These are phyloP conservation scores for Coffea canephora DNA, from an alignment of 257 asterid species.

Conservation along the genomic window DNA sequence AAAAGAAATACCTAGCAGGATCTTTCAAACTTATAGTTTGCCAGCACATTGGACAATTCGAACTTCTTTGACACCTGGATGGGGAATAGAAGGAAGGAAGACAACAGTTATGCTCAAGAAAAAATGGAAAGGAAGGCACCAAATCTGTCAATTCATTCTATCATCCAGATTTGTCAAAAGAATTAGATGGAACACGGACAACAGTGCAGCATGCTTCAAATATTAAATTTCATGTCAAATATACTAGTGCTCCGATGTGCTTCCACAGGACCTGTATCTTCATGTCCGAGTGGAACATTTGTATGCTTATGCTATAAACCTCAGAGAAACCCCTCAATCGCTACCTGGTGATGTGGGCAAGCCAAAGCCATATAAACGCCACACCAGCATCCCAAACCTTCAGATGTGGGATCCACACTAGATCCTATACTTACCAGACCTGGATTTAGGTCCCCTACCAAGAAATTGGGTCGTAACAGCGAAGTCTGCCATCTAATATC, in stretches of 20 bases:
- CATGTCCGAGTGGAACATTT: background rate
- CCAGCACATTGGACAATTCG: constrained; percentile 98
- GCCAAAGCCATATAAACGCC: too few species aligned
- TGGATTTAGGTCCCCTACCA: too few species aligned
- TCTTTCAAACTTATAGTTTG: constrained; percentile 81
- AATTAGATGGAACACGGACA: background rate
- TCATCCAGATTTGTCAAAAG: background rate
- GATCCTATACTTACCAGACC: too few species aligned
- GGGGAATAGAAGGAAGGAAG: background rate
- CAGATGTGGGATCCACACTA: too few species aligned
- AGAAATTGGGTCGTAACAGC: too few species aligned
- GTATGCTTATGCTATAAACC: background rate
- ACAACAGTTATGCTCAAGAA: background rate
- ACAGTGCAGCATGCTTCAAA: background rate
- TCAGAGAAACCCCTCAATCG: too few species aligned
- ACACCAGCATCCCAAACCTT: too few species aligned
- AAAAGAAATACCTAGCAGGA: constrained; percentile 47
- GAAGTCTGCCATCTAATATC: background rate
- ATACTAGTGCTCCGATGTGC: background rate
- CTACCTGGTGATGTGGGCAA: too few species aligned
- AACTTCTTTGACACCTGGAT: constrained; percentile 93
- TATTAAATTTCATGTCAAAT: background rate
- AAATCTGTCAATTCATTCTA: background rate
- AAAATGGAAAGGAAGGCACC: background rate
- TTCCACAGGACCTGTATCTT: background rate